These are phyloP conservation scores for Sugiyamaella japonica DNA, from an alignment of 1,139 yeast genomes.

Conservation along the genomic window DNA sequence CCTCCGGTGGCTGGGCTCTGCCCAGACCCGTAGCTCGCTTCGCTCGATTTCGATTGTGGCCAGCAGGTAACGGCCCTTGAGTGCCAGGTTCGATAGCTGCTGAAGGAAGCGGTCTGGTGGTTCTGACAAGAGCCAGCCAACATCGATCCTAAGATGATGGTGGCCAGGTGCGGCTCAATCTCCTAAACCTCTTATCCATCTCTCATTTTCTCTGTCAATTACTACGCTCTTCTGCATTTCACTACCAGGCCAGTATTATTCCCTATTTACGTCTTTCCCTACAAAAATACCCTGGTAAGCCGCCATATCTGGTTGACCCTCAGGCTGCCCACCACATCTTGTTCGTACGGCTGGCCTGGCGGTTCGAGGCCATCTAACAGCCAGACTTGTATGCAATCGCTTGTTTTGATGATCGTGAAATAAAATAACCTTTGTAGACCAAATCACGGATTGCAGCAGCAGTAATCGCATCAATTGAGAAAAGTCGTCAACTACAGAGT, in stretches of 20 bases:
- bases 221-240: too few relatives aligned
- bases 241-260: too few relatives aligned
- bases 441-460: neutral
- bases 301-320: too few relatives aligned
- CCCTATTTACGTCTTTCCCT: too few relatives aligned
- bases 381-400: neutral
- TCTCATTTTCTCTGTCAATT: neutral
- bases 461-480: neutral
- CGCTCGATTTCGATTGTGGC: too few relatives aligned
- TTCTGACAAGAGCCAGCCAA: neutral
- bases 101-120: too few relatives aligned
- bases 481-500: neutral
- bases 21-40: neutral
- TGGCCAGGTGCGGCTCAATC: neutral
- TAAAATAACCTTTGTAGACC: neutral
- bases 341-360: neutral
- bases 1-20: neutral
- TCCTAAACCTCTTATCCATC: neutral
- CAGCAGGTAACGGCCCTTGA: too few relatives aligned
- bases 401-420: constrained; percentile 8
- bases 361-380: neutral
- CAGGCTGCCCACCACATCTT: neutral
- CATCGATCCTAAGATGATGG: too few relatives aligned
- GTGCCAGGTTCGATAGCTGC: too few relatives aligned
- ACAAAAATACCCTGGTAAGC: too few relatives aligned